Evolutionary conservation across 2,329 filamentous ascomycete species (phyloP).

Genomic region (Penicillium palitans): DNA sequence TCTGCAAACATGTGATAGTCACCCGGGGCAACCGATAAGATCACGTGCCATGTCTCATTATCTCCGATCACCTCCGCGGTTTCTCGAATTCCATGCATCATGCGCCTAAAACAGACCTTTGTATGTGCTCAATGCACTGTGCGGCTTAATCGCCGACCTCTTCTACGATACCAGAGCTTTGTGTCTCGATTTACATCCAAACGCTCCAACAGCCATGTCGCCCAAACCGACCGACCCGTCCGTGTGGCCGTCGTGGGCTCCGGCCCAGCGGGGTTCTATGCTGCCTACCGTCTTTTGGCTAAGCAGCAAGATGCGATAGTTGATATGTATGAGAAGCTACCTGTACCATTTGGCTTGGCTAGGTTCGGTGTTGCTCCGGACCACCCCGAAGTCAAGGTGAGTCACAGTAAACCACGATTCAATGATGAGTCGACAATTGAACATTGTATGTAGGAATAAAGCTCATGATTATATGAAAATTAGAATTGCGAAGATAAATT

Average conservation of each 20-base stretch:
- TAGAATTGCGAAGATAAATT: constrained; percentile 96
- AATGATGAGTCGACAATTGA: not conserved
- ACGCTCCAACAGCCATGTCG: constrained; percentile 33
- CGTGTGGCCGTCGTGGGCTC: constrained; percentile 89
- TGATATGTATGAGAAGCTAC: constrained; percentile 95
- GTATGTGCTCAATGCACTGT: constrained; percentile 35
- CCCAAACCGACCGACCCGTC: constrained; percentile 54
- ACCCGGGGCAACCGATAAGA: constrained; percentile 33
- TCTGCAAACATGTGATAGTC: constrained; percentile 29
- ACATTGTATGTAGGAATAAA: not conserved
- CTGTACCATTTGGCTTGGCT: constrained; percentile 88
- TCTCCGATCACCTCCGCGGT: constrained; percentile 6
- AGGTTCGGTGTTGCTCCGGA: constrained; percentile 96
- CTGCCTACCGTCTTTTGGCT: constrained; percentile 79
- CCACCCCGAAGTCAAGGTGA: constrained; percentile 95
- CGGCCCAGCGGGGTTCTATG: constrained; percentile 94
- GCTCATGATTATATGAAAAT: not conserved
- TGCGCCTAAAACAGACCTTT: constrained; percentile 31
- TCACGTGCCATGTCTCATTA: constrained; percentile 17
- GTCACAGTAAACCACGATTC: constrained; percentile 9
- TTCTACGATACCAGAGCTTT: constrained; percentile 5
- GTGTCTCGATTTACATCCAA: constrained; percentile 16
- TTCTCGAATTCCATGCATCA: constrained; percentile 14
- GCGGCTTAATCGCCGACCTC: constrained; percentile 14
- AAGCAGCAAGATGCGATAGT: constrained; percentile 70